These are phyloP conservation scores for Centella asiatica DNA, from an alignment of 129 eudicot genomes.

Conservation along the genomic window DNA sequence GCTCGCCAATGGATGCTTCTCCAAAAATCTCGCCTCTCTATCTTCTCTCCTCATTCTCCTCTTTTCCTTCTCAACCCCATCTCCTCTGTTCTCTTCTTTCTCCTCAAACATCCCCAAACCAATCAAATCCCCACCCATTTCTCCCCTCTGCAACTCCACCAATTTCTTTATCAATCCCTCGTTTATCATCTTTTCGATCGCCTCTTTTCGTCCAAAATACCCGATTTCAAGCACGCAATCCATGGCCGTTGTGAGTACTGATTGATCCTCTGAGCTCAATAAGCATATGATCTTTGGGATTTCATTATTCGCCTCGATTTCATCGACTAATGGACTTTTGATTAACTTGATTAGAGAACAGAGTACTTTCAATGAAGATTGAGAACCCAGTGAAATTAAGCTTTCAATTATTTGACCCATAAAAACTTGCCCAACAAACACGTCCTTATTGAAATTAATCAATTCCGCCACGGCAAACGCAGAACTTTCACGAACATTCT, in stretches of 20 bases:
- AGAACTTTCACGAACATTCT: conserved; percentile 39
- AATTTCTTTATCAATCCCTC: conserved; percentile 45
- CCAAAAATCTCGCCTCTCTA: conserved; percentile 1
- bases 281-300: conserved; percentile 35
- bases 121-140: conserved; percentile 35
- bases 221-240: conserved; percentile 73
- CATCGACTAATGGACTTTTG: conserved; percentile 74
- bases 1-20: conserved; percentile 47
- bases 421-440: conserved; percentile 65
- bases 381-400: conserved; percentile 34
- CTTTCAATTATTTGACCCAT: conserved; percentile 41
- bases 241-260: conserved; percentile 30
- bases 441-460: conserved; percentile 70
- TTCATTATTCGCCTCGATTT: conserved; percentile 43
- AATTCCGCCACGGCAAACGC: conserved; percentile 44
- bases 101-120: conserved; percentile 24
- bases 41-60: no score
- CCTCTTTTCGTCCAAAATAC: conserved; percentile 76
- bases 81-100: conserved; percentile 3
- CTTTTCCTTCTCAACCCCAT: no score
- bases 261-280: conserved; percentile 22
- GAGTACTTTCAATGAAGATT: conserved; percentile 29
- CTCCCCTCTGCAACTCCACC: conserved; percentile 66
- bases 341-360: conserved; percentile 43
- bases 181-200: conserved; percentile 63